phyloP scores from a whole-genome alignment of 2,329 filamentous ascomycete species.

The Dryadomyces sulphureus region DNA sequence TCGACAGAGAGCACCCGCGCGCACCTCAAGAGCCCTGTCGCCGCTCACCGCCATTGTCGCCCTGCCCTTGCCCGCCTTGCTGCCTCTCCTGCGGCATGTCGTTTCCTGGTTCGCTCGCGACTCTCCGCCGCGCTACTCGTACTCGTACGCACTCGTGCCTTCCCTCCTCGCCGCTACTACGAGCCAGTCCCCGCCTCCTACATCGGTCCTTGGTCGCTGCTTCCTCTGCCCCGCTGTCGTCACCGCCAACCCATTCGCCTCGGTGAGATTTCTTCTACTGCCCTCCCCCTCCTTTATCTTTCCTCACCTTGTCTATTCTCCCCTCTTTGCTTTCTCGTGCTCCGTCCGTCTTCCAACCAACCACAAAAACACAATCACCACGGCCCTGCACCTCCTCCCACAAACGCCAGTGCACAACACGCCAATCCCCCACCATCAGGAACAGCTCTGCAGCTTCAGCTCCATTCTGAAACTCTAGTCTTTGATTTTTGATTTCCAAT shows the following conservation, averaged over 20 bases:
- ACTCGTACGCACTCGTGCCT: constrained; percentile 4
- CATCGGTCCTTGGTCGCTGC: constrained; percentile 3
- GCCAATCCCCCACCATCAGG: not conserved
- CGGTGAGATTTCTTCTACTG: constrained; percentile 4
- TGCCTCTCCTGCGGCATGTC: constrained; percentile 4
- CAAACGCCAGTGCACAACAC: not conserved
- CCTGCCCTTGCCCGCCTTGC: not conserved
- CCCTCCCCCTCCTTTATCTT: not conserved
- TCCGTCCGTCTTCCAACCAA: not conserved
- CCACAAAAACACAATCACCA: not conserved
- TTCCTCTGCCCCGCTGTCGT: constrained; percentile 9
- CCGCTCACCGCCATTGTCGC: not conserved
- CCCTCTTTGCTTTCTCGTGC: not conserved
- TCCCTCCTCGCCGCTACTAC: constrained; percentile 6
- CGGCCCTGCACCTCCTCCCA: too few species aligned
- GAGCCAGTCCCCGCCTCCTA: constrained; percentile 4
- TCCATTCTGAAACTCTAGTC: not conserved
- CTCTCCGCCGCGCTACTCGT: constrained; percentile 5
- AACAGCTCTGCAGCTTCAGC: not conserved
- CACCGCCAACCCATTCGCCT: constrained; percentile 4
- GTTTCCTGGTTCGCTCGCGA: constrained; percentile 3
- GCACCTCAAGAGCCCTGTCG: too few species aligned
- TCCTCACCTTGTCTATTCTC: not conserved
- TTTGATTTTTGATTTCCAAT: not conserved
- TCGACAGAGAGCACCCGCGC: too few species aligned